These are phyloP conservation scores for Tephrocybe rancida DNA, from an alignment of 768 basidiomycete genomes.

Conservation along the genomic window DNA sequence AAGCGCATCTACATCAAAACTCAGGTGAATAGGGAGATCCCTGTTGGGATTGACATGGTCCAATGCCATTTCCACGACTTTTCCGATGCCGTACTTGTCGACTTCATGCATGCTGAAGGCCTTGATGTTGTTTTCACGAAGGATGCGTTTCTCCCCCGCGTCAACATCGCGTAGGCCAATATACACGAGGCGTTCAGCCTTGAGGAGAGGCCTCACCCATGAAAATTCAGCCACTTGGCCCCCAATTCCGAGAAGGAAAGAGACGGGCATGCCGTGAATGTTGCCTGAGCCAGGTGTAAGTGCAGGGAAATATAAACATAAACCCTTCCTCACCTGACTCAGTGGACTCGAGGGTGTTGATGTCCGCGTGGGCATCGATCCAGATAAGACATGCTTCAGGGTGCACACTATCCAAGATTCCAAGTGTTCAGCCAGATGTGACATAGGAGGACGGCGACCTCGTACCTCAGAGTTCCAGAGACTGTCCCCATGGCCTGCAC, in stretches of 20 bases:
- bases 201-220: constrained; percentile 65
- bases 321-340: constrained; percentile 54
- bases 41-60: constrained; percentile 90
- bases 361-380: constrained; percentile 97
- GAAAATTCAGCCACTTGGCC: constrained; percentile 42
- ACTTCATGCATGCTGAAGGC: constrained; percentile 93
- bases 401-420: constrained; percentile 49
- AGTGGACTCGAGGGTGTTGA: constrained; percentile 88
- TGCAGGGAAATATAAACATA: constrained; percentile 9
- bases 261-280: constrained; percentile 97
- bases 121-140: constrained; percentile 80
- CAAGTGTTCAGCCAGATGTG: not conserved
- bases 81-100: constrained; percentile 89
- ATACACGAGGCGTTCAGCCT: constrained; percentile 84
- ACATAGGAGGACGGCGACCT: not conserved
- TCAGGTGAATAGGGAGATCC: constrained; percentile 87
- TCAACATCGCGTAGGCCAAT: constrained; percentile 97
- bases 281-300: constrained; percentile 57
- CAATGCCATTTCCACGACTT: constrained; percentile 95
- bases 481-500: constrained; percentile 87
- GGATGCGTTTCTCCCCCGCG: constrained; percentile 81
- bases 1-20: constrained; percentile 94
- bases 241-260: constrained; percentile 79
- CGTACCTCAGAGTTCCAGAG: constrained; percentile 80
- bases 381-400: constrained; percentile 89